Percentiles rank a stretch among this genome's conserved stretches.
phyloP scores from a whole-genome alignment of 1,284 basidiomycete species.

The Trichosporon sp. region DNA sequence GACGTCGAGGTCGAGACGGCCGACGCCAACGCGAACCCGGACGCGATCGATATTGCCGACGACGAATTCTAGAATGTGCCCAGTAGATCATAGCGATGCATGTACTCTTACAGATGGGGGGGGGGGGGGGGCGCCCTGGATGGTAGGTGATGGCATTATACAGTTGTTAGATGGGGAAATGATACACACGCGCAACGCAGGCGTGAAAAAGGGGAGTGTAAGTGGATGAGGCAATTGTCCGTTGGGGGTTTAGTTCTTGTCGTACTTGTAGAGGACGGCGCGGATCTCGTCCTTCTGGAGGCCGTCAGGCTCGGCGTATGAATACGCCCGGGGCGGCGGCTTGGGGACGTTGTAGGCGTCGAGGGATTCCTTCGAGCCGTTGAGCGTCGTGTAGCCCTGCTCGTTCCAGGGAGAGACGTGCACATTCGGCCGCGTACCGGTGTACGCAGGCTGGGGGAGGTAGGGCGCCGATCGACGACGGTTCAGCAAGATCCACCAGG shows the following conservation, averaged over 20 bases:
- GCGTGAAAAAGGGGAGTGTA: not conserved
- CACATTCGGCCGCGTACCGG: constrained; percentile 7
- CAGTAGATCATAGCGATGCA: constrained; percentile 17
- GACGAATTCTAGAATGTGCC: constrained; percentile 45
- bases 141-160: constrained; percentile 14
- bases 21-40: constrained; percentile 48
- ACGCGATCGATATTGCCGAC: constrained; percentile 55
- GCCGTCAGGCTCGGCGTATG: constrained; percentile 4
- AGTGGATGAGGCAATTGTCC: not conserved
- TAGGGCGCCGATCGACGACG: constrained; percentile 11
- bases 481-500: constrained; percentile 8
- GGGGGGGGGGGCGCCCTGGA: not conserved
- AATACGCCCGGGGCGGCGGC: constrained; percentile 7
- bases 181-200: not conserved
- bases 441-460: not conserved
- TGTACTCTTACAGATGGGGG: constrained; percentile 14
- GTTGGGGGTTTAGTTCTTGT: not conserved
- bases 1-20: constrained; percentile 32
- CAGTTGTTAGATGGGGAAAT: not conserved
- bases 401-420: constrained; percentile 18
- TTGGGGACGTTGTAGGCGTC: constrained; percentile 12
- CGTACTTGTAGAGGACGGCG: constrained; percentile 9
- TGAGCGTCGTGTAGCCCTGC: not conserved
- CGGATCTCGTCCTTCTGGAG: constrained; percentile 18
- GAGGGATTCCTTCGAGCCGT: constrained; percentile 10